These are phyloP conservation scores for Colletotrichum endophyticum DNA, from an alignment of 2,329 filamentous ascomycete species.

Conservation along the genomic window DNA sequence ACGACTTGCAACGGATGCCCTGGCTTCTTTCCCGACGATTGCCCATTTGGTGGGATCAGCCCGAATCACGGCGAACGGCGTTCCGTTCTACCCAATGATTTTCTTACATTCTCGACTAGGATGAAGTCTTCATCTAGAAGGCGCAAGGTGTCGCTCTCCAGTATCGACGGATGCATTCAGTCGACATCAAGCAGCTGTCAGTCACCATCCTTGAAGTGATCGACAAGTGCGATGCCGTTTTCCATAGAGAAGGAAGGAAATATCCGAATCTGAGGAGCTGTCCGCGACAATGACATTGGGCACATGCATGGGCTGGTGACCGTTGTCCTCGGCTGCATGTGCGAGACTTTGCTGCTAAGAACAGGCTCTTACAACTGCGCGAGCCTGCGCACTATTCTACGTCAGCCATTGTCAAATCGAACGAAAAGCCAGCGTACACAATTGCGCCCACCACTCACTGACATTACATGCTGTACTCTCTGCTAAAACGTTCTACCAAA, in stretches of 20 bases:
- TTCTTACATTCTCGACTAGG: neutral
- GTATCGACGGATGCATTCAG: neutral
- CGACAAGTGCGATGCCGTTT: neutral
- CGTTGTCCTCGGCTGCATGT: slow-evolving; percentile 2
- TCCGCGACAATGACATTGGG: neutral
- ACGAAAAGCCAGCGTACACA: neutral
- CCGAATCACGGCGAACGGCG: neutral
- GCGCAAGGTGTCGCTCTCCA: neutral
- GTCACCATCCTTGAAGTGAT: neutral
- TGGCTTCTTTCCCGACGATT: neutral
- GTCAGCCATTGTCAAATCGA: neutral
- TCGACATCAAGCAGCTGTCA: neutral
- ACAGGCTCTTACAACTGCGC: neutral
- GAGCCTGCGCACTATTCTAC: neutral
- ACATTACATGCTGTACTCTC: neutral
- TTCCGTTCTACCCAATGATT: neutral
- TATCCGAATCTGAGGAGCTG: neutral
- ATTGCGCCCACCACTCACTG: neutral
- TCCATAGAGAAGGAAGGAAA: neutral
- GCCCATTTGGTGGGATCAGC: neutral
- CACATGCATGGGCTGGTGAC: neutral
- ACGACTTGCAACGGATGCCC: slow-evolving; percentile 19
- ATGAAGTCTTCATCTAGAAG: neutral
- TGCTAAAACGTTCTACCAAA: neutral
- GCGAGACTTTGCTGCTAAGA: neutral